A percentile compares a stretch with the other conserved stretches of the same genome.
phyloP scores from a whole-genome alignment of 163 green algal genomes.

The Botryococcus braunii region DNA sequence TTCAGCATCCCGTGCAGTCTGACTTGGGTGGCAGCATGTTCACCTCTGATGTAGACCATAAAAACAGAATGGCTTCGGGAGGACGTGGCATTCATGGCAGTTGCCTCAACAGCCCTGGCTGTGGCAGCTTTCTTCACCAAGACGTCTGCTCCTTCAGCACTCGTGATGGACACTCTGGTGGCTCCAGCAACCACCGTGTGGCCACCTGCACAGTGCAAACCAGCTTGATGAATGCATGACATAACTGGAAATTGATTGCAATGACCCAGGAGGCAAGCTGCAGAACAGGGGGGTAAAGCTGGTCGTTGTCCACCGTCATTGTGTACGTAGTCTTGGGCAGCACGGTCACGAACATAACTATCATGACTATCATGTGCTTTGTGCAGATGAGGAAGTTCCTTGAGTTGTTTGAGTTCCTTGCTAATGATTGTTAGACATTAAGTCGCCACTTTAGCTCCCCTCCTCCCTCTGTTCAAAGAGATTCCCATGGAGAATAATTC shows the following conservation, averaged over 20 bases:
- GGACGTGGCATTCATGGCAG: constrained; percentile 55
- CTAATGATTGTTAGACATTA: too few species aligned
- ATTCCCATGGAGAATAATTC: too few species aligned
- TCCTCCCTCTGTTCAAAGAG: too few species aligned
- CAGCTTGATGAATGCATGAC: too few species aligned
- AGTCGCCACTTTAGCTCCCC: too few species aligned
- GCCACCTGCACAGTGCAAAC: constrained; percentile 29
- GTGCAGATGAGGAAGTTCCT: too few species aligned
- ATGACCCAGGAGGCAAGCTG: background rate
- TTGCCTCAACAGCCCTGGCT: constrained; percentile 49
- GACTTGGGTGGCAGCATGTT: constrained; percentile 32
- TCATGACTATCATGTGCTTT: too few species aligned
- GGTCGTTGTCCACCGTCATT: too few species aligned
- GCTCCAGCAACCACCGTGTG: constrained; percentile 63
- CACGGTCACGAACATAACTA: too few species aligned
- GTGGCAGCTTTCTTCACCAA: constrained; percentile 51
- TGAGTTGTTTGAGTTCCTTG: too few species aligned
- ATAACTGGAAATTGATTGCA: background rate
- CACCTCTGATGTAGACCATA: constrained; percentile 57
- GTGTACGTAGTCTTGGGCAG: too few species aligned
- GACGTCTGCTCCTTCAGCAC: constrained; percentile 37
- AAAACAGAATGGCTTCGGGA: constrained; percentile 59
- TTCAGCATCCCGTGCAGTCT: constrained; percentile 48
- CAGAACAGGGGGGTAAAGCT: too few species aligned
- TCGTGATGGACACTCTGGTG: constrained; percentile 37